A percentile compares a stretch with the other conserved stretches of the same genome.
Evolutionary conservation across 495 filamentous ascomycete species (phyloP).

Genomic region (Chaetomium cochliodes): DNA sequence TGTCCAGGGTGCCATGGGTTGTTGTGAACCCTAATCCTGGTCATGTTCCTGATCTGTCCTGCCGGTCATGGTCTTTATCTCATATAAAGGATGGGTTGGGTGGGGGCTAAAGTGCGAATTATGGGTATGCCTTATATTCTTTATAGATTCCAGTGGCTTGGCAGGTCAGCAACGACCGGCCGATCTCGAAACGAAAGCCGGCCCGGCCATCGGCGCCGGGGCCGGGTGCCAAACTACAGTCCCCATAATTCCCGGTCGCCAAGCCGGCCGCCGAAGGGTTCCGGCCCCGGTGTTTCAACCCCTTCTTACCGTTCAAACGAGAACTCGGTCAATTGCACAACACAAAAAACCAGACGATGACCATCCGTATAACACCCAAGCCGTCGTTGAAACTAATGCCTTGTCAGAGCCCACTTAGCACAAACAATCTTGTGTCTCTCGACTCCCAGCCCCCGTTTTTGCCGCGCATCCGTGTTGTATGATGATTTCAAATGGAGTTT

Average conservation of each 20-base stretch:
- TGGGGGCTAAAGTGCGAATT: neutral
- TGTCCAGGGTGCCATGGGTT: no score
- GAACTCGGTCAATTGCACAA: neutral
- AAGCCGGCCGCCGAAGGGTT: neutral
- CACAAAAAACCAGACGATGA: neutral
- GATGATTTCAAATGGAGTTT: neutral
- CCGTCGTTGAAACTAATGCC: neutral
- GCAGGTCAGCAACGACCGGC: neutral
- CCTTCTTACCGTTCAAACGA: neutral
- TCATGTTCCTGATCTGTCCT: neutral
- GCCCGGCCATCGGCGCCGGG: neutral
- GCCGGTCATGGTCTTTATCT: neutral
- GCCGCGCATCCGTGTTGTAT: no score
- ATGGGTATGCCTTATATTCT: neutral
- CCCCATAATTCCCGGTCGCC: constrained; percentile 2
- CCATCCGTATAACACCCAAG: neutral
- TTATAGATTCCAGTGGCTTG: neutral
- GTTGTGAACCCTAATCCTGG: neutral
- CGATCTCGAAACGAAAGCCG: neutral
- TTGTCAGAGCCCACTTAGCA: neutral
- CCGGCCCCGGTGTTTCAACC: neutral
- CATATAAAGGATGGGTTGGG: neutral
- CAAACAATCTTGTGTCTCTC: neutral
- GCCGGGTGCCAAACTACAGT: neutral
- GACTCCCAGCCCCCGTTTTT: no score